Conservation (phyloP, 768 basidiomycete genomes). For the Suillus occidentalis region DNA sequence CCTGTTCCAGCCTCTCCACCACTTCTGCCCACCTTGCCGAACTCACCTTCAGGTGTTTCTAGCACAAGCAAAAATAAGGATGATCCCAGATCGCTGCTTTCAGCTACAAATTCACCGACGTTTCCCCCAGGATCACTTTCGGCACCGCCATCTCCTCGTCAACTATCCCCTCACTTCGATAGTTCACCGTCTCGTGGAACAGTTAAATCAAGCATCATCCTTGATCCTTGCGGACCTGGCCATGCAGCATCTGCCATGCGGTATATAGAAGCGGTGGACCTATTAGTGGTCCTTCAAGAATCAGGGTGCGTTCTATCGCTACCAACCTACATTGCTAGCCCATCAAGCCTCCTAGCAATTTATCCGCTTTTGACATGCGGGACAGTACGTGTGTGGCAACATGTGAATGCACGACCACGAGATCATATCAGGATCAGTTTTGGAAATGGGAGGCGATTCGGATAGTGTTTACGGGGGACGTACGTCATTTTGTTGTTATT, state of each 20-base stretch:
- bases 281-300: constrained; percentile 57
- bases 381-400: constrained; percentile 46
- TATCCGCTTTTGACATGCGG: constrained; percentile 52
- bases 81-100: constrained; percentile 44
- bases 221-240: constrained; percentile 40
- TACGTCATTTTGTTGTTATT: neutral
- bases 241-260: constrained; percentile 48
- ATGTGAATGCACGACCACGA: constrained; percentile 13
- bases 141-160: constrained; percentile 35
- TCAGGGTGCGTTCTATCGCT: constrained; percentile 53
- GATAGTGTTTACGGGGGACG: neutral
- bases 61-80: constrained; percentile 21
- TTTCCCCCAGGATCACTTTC: constrained; percentile 38
- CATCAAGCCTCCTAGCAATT: constrained; percentile 37
- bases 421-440: constrained; percentile 8
- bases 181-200: constrained; percentile 19
- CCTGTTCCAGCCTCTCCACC: constrained; percentile 16
- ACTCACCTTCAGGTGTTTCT: constrained; percentile 16
- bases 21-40: constrained; percentile 6
- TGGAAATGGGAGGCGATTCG: constrained; percentile 18
- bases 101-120: constrained; percentile 45
- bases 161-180: constrained; percentile 14
- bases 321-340: constrained; percentile 5
- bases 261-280: constrained; percentile 40
- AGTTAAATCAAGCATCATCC: constrained; percentile 41